Conservation (phyloP, 2,329 filamentous ascomycete genomes). For the Boeremia lycopersici region DNA sequence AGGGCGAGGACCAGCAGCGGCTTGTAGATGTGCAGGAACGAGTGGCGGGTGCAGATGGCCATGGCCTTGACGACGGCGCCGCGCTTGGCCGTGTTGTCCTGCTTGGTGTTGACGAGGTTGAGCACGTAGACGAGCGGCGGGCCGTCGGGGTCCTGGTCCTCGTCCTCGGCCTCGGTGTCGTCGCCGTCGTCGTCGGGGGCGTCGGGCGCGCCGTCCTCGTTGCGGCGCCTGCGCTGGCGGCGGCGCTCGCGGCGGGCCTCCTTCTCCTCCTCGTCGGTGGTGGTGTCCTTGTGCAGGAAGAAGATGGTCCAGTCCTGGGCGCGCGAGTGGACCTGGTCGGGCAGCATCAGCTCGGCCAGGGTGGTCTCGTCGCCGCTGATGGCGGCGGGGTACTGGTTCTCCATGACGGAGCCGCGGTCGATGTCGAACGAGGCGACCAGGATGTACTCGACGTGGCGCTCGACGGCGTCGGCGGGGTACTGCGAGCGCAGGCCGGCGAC, state of each 20-base stretch:
- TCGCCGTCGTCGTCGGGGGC: slow-evolving; percentile 30
- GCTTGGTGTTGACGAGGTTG: slow-evolving; percentile 97
- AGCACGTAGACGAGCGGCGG: slow-evolving; percentile 95
- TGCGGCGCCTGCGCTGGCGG: slow-evolving; percentile 54
- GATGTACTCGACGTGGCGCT: slow-evolving; percentile 99
- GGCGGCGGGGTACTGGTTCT: slow-evolving; percentile 92
- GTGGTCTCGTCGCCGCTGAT: slow-evolving; percentile 98
- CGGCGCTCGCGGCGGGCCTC: slow-evolving; percentile 64
- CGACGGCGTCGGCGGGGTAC: slow-evolving; percentile 54
- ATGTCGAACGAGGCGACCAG: slow-evolving; percentile 97
- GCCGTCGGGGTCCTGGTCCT: slow-evolving; percentile 69
- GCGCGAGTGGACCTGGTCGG: slow-evolving; percentile 91
- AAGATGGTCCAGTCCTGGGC: slow-evolving; percentile 99
- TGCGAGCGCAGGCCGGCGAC: slow-evolving; percentile 50
- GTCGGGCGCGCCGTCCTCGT: slow-evolving; percentile 51
- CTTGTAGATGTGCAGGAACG: slow-evolving; percentile 99
- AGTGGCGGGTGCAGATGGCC: slow-evolving; percentile 97
- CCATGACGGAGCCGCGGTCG: slow-evolving; percentile 94
- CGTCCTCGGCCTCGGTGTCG: slow-evolving; percentile 59
- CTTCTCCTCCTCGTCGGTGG: slow-evolving; percentile 74
- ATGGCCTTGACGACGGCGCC: slow-evolving; percentile 96
- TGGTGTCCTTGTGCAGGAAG: slow-evolving; percentile 95
- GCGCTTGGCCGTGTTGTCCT: slow-evolving; percentile 89
- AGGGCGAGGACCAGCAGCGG: slow-evolving; percentile 87
- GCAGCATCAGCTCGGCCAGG: slow-evolving; percentile 97